phyloP scores from a whole-genome alignment of 23 red algal species.

The Gracilaria caudata region DNA sequence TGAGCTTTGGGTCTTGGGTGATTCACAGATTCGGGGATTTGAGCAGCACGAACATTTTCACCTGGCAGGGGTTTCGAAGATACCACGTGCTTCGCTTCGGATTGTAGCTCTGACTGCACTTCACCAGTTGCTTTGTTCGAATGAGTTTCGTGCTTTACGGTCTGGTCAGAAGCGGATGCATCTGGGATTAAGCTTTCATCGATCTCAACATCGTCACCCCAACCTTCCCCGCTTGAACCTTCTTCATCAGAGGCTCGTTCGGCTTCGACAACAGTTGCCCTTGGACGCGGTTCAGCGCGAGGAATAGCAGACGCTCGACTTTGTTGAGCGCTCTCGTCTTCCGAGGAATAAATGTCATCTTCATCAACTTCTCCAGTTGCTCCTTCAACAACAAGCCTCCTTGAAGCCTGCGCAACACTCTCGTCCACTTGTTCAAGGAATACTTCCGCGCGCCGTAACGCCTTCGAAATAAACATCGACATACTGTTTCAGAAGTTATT shows the following conservation, averaged over 20 bases:
- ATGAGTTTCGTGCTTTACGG: background rate
- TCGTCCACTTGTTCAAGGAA: slow-evolving; percentile 86
- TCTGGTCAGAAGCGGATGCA: background rate
- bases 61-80: background rate
- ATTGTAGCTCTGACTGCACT: background rate
- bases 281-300: slow-evolving; percentile 25
- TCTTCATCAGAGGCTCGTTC: slow-evolving; percentile 1
- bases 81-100: background rate
- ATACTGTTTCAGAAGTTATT: background rate
- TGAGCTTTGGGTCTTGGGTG: background rate
- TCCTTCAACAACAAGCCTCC: slow-evolving; percentile 55
- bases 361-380: slow-evolving; percentile 64
- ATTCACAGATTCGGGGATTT: slow-evolving; percentile 2
- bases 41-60: background rate
- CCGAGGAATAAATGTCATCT: slow-evolving; percentile 48
- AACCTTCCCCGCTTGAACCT: slow-evolving; percentile 1
- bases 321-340: slow-evolving; percentile 21
- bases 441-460: slow-evolving; percentile 66
- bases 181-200: slow-evolving; percentile 18
- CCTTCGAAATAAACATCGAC: slow-evolving; percentile 72
- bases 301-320: slow-evolving; percentile 48
- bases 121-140: background rate
- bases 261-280: background rate
- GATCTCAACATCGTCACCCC: slow-evolving; percentile 11
- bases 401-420: slow-evolving; percentile 64